phyloP scores from a whole-genome alignment of 352 stramenopile genomes.

The Phytophthora vignae region DNA sequence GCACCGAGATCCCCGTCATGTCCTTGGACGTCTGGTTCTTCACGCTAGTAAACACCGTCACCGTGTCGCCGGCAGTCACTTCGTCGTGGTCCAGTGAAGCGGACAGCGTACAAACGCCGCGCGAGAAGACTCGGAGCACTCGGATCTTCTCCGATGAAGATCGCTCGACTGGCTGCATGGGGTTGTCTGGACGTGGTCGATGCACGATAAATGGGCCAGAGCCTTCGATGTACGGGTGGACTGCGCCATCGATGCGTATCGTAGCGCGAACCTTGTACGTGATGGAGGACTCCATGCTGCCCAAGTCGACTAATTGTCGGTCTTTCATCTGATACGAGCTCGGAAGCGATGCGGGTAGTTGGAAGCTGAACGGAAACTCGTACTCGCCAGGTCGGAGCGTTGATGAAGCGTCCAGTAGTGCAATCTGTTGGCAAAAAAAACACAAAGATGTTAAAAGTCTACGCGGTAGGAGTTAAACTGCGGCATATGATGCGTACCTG shows the following conservation, averaged over 20 bases:
- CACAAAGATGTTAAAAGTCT: background rate
- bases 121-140: constrained; percentile 16
- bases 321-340: constrained; percentile 13
- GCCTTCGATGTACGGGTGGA: constrained; percentile 17
- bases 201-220: constrained; percentile 11
- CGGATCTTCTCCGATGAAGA: constrained; percentile 15
- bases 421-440: background rate
- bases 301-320: constrained; percentile 14
- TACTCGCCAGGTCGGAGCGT: constrained; percentile 12
- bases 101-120: constrained; percentile 18
- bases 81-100: constrained; percentile 25
- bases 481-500: background rate
- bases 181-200: background rate
- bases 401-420: background rate
- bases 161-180: constrained; percentile 5
- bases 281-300: constrained; percentile 16
- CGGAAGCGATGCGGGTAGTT: constrained; percentile 16
- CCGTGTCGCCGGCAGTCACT: constrained; percentile 11
- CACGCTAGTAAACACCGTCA: constrained; percentile 20
- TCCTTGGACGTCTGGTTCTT: constrained; percentile 25
- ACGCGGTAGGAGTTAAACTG: background rate
- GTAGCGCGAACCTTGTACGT: constrained; percentile 14
- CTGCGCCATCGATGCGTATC: constrained; percentile 1
- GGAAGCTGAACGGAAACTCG: constrained; percentile 21
- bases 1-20: constrained; percentile 16